These are phyloP conservation scores for Hymenoscyphus fraxineus DNA, from an alignment of 2,329 filamentous ascomycete species.

Conservation along the genomic window DNA sequence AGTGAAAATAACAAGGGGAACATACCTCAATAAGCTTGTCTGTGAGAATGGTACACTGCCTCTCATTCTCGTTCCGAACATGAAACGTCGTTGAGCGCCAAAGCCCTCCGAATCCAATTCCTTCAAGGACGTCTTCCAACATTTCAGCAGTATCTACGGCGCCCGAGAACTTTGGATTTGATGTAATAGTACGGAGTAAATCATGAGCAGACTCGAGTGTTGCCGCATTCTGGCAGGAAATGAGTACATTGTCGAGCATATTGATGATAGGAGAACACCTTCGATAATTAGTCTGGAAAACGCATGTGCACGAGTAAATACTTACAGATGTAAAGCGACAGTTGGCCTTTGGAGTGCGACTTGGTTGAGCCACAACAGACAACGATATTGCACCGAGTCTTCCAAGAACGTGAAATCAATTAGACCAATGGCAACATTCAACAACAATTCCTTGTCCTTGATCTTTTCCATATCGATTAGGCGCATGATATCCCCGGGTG, in stretches of 20 bases:
- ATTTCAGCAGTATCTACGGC: slow-evolving; percentile 46
- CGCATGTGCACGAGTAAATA: slow-evolving; percentile 14
- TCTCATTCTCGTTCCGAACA: slow-evolving; percentile 30
- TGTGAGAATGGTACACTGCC: slow-evolving; percentile 32
- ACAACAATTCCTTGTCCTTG: slow-evolving; percentile 58
- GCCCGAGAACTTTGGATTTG: slow-evolving; percentile 48
- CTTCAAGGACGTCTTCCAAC: slow-evolving; percentile 52
- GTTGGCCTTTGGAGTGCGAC: slow-evolving; percentile 51
- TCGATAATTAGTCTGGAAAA: slow-evolving; percentile 16
- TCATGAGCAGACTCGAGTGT: slow-evolving; percentile 59
- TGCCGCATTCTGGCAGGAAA: slow-evolving; percentile 56
- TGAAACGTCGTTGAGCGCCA: slow-evolving; percentile 45
- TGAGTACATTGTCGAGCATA: slow-evolving; percentile 57
- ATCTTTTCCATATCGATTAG: slow-evolving; percentile 45
- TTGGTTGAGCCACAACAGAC: slow-evolving; percentile 56
- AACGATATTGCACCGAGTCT: slow-evolving; percentile 57
- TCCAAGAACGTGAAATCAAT: slow-evolving; percentile 65
- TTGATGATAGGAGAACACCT: slow-evolving; percentile 55
- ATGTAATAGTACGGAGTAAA: slow-evolving; percentile 56
- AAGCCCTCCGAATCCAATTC: slow-evolving; percentile 60
- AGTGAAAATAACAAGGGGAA: not conserved
- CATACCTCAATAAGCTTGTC: slow-evolving; percentile 33
- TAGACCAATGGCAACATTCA: slow-evolving; percentile 60
- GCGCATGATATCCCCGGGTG: slow-evolving; percentile 39
- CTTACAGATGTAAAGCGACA: slow-evolving; percentile 58